These are phyloP conservation scores for Thozetella sp. DNA, from an alignment of 495 filamentous ascomycete genomes.

Conservation along the genomic window DNA sequence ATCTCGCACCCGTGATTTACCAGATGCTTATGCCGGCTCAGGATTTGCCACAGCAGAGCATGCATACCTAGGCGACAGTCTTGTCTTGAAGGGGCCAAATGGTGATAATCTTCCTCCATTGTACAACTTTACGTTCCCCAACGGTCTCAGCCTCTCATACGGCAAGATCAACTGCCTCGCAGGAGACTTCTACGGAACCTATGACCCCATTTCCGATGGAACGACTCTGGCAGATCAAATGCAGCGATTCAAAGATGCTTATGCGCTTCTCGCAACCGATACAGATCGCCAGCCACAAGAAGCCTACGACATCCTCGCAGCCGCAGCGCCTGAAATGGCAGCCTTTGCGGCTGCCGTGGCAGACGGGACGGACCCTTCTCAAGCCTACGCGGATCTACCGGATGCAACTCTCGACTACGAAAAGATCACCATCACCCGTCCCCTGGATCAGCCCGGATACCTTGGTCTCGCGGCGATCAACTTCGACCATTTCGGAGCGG, in stretches of 20 bases:
- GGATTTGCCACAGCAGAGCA: not conserved
- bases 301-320: not conserved
- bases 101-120: not conserved
- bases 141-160: slow-evolving; percentile 16
- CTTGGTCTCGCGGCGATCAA: slow-evolving; percentile 13
- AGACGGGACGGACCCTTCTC: not conserved
- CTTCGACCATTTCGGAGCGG: slow-evolving; percentile 20
- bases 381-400: not conserved
- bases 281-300: slow-evolving; percentile 1
- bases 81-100: not conserved
- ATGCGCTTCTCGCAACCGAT: not conserved
- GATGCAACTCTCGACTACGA: not conserved
- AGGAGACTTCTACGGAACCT: slow-evolving; percentile 18
- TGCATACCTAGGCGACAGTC: not conserved
- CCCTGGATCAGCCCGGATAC: slow-evolving; percentile 6
- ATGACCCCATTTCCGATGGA: slow-evolving; percentile 13
- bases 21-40: not conserved
- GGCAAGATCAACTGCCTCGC: slow-evolving; percentile 21
- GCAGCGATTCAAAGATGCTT: not conserved
- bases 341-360: not conserved
- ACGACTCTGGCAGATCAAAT: not conserved
- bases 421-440: not conserved
- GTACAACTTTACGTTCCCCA: slow-evolving; percentile 5
- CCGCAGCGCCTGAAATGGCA: not conserved
- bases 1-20: not conserved